These are phyloP conservation scores for Phytophthora tubulina DNA, from an alignment of 352 stramenopile species.

Conservation along the genomic window DNA sequence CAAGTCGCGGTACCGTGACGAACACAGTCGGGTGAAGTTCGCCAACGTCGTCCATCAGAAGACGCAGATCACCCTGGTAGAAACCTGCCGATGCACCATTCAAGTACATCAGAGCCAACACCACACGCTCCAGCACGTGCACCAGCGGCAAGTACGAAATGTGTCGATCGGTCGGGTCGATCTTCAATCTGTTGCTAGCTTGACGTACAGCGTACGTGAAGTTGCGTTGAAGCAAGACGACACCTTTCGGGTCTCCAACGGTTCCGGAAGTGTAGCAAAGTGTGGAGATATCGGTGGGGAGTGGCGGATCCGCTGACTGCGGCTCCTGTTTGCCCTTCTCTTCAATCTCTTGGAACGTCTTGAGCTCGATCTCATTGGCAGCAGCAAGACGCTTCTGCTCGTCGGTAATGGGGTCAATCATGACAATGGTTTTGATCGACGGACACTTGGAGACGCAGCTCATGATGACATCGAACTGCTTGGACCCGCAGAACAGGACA, in stretches of 20 bases:
- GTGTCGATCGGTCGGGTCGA: constrained; percentile 81
- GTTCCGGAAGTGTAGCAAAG: constrained; percentile 95
- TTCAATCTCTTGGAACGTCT: constrained; percentile 46
- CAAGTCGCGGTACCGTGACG: constrained; percentile 92
- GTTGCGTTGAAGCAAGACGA: constrained; percentile 90
- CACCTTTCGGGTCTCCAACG: constrained; percentile 96
- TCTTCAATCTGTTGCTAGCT: constrained; percentile 33
- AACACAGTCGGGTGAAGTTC: constrained; percentile 93
- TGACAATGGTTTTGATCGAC: constrained; percentile 45
- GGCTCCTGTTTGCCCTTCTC: constrained; percentile 33
- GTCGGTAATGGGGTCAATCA: constrained; percentile 42
- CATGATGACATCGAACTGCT: constrained; percentile 56
- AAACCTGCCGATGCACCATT: constrained; percentile 76
- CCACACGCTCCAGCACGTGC: constrained; percentile 95
- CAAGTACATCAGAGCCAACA: constrained; percentile 85
- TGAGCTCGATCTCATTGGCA: constrained; percentile 39
- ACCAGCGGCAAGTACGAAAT: constrained; percentile 96
- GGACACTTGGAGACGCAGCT: constrained; percentile 44
- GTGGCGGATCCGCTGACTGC: constrained; percentile 43
- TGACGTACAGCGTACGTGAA: constrained; percentile 33
- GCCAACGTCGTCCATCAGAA: constrained; percentile 93
- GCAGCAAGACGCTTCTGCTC: constrained; percentile 39
- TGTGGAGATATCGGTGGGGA: constrained; percentile 87
- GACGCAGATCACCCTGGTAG: constrained; percentile 84
- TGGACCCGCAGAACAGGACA: constrained; percentile 51